Conservation (phyloP, 495 filamentous ascomycete genomes). For the Cairneyella variabilis region DNA sequence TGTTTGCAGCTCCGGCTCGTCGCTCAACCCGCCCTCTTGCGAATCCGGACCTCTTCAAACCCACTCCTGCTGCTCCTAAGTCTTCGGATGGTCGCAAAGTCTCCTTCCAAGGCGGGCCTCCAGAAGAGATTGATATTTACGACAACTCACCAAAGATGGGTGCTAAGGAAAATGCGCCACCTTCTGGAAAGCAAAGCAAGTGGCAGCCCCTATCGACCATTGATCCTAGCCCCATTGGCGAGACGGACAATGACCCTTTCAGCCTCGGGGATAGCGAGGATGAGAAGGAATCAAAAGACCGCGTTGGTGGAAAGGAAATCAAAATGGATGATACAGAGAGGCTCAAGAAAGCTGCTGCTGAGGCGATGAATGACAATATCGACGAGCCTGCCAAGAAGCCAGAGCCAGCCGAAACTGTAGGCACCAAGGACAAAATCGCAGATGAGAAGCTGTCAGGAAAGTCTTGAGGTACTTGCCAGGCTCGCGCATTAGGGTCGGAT, state of each 20-base stretch:
- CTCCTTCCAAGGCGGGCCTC: constrained; percentile 54
- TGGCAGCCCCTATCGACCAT: constrained; percentile 92
- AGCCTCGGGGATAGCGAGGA: constrained; percentile 95
- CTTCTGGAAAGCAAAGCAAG: constrained; percentile 68
- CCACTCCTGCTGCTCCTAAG: constrained; percentile 56
- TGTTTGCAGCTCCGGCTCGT: constrained; percentile 40
- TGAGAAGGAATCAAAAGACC: constrained; percentile 71
- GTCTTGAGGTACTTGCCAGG: constrained; percentile 19
- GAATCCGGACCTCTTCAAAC: constrained; percentile 79
- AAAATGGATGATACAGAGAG: constrained; percentile 64
- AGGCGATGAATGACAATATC: constrained; percentile 54
- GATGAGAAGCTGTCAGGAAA: constrained; percentile 39
- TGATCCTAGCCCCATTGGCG: constrained; percentile 81
- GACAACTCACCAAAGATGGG: constrained; percentile 49
- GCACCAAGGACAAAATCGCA: constrained; percentile 39
- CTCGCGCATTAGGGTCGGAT: no score
- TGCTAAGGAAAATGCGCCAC: constrained; percentile 19
- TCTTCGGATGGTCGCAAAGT: constrained; percentile 57
- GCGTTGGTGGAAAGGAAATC: constrained; percentile 36
- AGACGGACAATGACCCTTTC: constrained; percentile 92
- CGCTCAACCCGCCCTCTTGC: constrained; percentile 62
- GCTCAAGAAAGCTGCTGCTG: constrained; percentile 66
- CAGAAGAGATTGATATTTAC: constrained; percentile 79
- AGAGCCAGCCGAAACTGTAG: constrained; percentile 33
- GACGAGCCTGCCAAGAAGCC: constrained; percentile 25